phyloP scores from a whole-genome alignment of 2,329 filamentous ascomycete genomes.

The Cephalotrichum gorgonifer region DNA sequence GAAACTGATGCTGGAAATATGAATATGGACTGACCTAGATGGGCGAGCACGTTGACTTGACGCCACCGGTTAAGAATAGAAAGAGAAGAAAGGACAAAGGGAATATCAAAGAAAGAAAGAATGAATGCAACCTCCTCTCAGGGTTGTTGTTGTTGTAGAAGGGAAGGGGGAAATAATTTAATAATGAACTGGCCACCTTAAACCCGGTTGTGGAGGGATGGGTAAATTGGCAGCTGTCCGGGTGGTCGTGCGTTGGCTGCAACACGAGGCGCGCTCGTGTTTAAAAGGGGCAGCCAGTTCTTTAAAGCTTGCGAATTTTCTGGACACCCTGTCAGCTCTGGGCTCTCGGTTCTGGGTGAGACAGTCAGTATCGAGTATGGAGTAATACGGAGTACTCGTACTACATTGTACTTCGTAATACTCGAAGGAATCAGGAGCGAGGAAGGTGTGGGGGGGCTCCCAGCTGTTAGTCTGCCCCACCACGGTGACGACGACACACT shows the following conservation, averaged over 20 bases:
- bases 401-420: too few species aligned
- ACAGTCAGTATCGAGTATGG: neutral
- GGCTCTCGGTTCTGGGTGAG: too few species aligned
- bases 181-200: conserved; percentile 1
- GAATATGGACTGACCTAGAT: neutral
- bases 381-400: too few species aligned
- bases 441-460: too few species aligned
- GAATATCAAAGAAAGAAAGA: conserved; percentile 8
- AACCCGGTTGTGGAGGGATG: neutral
- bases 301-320: neutral
- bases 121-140: neutral
- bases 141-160: too few species aligned
- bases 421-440: too few species aligned
- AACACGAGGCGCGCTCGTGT: neutral
- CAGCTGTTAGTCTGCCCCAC: too few species aligned
- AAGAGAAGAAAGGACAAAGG: conserved; percentile 9
- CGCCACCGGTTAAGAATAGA: conserved; percentile 7
- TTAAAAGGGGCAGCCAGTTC: neutral
- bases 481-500: too few species aligned
- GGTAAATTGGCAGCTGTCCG: neutral
- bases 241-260: neutral
- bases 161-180: neutral
- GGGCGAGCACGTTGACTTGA: conserved; percentile 2
- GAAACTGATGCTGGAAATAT: too few species aligned
- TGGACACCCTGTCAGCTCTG: neutral